Conservation (phyloP, 1,284 basidiomycete genomes). For the Ustilago crameri region DNA sequence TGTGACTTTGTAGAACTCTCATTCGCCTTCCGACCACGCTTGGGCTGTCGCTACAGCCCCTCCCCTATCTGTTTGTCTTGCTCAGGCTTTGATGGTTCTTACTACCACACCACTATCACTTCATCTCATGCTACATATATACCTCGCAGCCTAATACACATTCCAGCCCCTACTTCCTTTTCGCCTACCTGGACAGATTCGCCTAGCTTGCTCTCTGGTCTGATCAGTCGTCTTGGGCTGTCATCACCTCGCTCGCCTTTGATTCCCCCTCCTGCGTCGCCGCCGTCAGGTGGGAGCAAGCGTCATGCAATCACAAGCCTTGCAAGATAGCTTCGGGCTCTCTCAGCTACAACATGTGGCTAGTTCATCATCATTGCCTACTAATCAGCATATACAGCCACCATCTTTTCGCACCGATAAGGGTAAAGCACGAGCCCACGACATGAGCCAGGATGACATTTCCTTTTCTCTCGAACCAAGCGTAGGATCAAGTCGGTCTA, state of each 20-base stretch:
- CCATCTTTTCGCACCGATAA: conserved; percentile 13
- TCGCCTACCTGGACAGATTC: too few relatives aligned
- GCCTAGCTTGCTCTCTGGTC: too few relatives aligned
- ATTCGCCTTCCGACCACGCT: too few relatives aligned
- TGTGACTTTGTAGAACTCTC: too few relatives aligned
- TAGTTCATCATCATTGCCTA: neutral
- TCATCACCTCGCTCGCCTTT: neutral
- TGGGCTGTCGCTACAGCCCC: too few relatives aligned
- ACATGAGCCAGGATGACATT: neutral
- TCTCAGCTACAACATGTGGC: neutral
- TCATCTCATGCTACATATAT: too few relatives aligned
- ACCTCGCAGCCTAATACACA: too few relatives aligned
- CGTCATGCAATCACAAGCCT: conserved; percentile 16
- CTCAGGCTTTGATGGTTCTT: too few relatives aligned
- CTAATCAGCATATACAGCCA: conserved; percentile 5
- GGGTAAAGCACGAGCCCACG: conserved; percentile 28
- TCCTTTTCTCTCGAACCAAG: neutral
- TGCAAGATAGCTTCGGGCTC: conserved; percentile 9
- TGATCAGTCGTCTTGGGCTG: too few relatives aligned
- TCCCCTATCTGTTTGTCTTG: too few relatives aligned
- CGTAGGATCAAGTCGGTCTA: conserved; percentile 6
- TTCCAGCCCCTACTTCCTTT: too few relatives aligned
- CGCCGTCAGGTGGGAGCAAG: neutral
- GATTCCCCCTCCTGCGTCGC: neutral
- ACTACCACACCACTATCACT: too few relatives aligned